Evolutionary conservation across 2,329 filamentous ascomycete genomes (phyloP).

Genomic region (Thyridium curvatum): DNA sequence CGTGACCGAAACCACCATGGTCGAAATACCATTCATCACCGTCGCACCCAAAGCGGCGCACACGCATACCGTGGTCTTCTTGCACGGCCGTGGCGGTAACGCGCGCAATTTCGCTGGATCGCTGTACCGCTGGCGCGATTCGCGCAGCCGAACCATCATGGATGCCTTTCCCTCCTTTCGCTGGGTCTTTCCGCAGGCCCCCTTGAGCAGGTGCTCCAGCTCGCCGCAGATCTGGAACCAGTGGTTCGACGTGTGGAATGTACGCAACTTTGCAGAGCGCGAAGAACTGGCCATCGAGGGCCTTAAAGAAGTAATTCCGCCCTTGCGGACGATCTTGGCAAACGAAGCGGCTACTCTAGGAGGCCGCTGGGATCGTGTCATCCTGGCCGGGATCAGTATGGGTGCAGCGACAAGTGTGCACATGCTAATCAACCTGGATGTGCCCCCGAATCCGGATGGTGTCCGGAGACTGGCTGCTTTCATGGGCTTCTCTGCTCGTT

Average conservation of each 20-base stretch:
- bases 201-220: slow-evolving; percentile 18
- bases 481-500: slow-evolving; percentile 29
- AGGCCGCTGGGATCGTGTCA: slow-evolving; percentile 28
- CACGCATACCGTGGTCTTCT: slow-evolving; percentile 36
- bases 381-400: slow-evolving; percentile 40
- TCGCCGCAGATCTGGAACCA: slow-evolving; percentile 24
- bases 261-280: slow-evolving; percentile 27
- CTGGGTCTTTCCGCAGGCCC: slow-evolving; percentile 43
- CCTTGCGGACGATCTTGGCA: slow-evolving; percentile 23
- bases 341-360: slow-evolving; percentile 27
- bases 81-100: slow-evolving; percentile 37
- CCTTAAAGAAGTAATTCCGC: slow-evolving; percentile 27
- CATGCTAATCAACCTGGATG: slow-evolving; percentile 25
- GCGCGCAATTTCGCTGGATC: slow-evolving; percentile 22
- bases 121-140: slow-evolving; percentile 22
- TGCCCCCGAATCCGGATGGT: slow-evolving; percentile 8
- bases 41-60: slow-evolving; percentile 13
- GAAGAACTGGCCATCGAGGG: slow-evolving; percentile 36
- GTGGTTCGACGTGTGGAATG: slow-evolving; percentile 47
- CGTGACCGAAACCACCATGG: neutral
- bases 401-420: slow-evolving; percentile 34
- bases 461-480: slow-evolving; percentile 21
- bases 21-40: too few species aligned
- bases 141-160: slow-evolving; percentile 22
- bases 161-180: slow-evolving; percentile 36